Percentiles rank a stretch among this genome's conserved stretches.
Conservation (phyloP, 371 early-diverging fungal genomes). For the Nematocida sp. region DNA sequence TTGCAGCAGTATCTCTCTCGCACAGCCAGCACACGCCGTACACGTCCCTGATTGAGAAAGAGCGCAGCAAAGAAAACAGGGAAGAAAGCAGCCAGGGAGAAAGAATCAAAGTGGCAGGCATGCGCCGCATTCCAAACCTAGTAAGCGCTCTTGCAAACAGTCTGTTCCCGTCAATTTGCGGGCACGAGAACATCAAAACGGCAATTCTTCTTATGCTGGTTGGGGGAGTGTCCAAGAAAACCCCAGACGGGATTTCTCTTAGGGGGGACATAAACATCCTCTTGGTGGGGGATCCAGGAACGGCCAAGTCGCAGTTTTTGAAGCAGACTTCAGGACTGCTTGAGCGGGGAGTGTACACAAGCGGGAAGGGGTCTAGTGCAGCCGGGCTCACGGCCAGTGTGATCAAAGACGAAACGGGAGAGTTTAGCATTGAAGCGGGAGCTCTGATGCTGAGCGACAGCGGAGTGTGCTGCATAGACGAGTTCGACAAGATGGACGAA, state of each 20-base stretch:
- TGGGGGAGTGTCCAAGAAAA: conserved; percentile 69
- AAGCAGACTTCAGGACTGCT: conserved; percentile 81
- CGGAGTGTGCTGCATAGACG: conserved; percentile 94
- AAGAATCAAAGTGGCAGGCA: conserved; percentile 66
- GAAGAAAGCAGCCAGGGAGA: background rate
- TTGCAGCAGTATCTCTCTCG: conserved; percentile 33
- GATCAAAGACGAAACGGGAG: conserved; percentile 93
- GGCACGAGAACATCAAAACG: conserved; percentile 64
- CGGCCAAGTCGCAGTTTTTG: conserved; percentile 92
- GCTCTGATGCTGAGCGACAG: conserved; percentile 98
- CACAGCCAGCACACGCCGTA: conserved; percentile 18
- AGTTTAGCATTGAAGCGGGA: conserved; percentile 97
- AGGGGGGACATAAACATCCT: conserved; percentile 80
- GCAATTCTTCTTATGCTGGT: conserved; percentile 64
- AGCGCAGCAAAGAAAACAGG: background rate
- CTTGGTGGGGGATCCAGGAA: conserved; percentile 96
- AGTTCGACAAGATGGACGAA: conserved; percentile 98
- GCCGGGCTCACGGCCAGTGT: conserved; percentile 97
- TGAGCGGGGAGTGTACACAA: conserved; percentile 87
- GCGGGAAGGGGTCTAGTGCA: conserved; percentile 93
- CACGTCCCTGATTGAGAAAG: conserved; percentile 34
- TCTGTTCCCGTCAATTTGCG: conserved; percentile 65
- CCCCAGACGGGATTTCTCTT: conserved; percentile 74
- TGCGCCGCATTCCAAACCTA: conserved; percentile 70
- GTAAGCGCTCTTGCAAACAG: conserved; percentile 77